Conservation (phyloP, 1,139 yeast genomes). For the Geotrichum fermentans region DNA sequence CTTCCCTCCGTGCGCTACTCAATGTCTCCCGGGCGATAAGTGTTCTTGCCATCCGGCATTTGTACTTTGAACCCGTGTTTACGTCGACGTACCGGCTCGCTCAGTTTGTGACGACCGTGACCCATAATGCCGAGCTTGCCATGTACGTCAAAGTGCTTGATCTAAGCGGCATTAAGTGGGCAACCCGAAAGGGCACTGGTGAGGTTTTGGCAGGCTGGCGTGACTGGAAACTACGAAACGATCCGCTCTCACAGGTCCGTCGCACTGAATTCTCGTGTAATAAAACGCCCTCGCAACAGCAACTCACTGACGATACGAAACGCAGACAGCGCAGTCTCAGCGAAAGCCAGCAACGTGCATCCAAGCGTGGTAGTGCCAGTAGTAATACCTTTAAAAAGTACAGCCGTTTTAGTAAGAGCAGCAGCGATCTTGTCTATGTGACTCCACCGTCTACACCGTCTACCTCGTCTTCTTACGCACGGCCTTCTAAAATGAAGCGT, state of each 20-base stretch:
- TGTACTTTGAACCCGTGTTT: constrained; percentile 53
- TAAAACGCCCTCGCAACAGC: not conserved
- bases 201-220: constrained; percentile 63
- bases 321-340: not conserved
- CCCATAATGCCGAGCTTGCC: constrained; percentile 54
- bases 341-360: not conserved
- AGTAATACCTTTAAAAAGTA: not conserved
- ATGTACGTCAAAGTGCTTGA: constrained; percentile 52
- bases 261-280: no score
- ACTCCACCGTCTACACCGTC: not conserved
- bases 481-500: not conserved
- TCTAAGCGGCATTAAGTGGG: constrained; percentile 43
- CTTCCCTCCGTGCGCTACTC: constrained; percentile 20
- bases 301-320: not conserved
- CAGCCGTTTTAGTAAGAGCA: not conserved
- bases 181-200: constrained; percentile 41
- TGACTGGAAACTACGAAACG: constrained; percentile 75
- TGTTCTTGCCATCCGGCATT: constrained; percentile 20
- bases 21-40: constrained; percentile 19
- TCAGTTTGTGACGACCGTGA: constrained; percentile 63
- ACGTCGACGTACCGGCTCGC: constrained; percentile 71
- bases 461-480: not conserved
- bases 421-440: not conserved
- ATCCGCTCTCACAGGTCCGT: constrained; percentile 50
- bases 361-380: not conserved